Conservation (phyloP, 257 asterid species). For the Solanum medicagineum region DNA sequence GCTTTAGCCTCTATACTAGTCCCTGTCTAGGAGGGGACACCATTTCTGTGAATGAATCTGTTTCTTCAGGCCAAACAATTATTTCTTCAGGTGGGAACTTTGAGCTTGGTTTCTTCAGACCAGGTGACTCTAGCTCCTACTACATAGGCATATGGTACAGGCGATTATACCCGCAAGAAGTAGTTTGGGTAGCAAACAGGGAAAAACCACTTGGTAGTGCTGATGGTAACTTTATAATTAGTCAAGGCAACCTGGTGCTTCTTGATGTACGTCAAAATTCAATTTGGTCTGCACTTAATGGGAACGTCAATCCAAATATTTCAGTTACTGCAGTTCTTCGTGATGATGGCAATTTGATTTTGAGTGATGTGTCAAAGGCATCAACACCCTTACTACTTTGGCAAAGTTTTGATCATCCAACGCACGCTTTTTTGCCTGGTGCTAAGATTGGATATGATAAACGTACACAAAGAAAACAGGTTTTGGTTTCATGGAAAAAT, state of each 20-base stretch:
- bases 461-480: background rate
- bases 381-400: background rate
- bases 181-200: background rate
- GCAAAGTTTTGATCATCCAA: background rate
- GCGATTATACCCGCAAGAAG: background rate
- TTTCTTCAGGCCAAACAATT: constrained; percentile 22
- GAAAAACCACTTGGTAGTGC: background rate
- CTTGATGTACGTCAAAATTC: background rate
- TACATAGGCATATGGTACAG: constrained; percentile 14
- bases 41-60: constrained; percentile 14
- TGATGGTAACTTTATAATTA: background rate
- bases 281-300: background rate
- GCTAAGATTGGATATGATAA: background rate
- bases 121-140: constrained; percentile 9
- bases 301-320: background rate
- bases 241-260: background rate
- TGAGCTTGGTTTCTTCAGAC: constrained; percentile 26
- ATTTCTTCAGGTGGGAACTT: constrained; percentile 15
- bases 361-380: background rate
- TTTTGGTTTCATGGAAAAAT: background rate
- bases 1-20: background rate
- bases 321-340: background rate
- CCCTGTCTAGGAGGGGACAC: constrained; percentile 18
- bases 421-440: background rate
- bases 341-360: background rate